A percentile compares a stretch with the other conserved stretches of the same genome.
Conservation (phyloP, 2,329 filamentous ascomycete genomes). For the Celoporthe dispersa region DNA sequence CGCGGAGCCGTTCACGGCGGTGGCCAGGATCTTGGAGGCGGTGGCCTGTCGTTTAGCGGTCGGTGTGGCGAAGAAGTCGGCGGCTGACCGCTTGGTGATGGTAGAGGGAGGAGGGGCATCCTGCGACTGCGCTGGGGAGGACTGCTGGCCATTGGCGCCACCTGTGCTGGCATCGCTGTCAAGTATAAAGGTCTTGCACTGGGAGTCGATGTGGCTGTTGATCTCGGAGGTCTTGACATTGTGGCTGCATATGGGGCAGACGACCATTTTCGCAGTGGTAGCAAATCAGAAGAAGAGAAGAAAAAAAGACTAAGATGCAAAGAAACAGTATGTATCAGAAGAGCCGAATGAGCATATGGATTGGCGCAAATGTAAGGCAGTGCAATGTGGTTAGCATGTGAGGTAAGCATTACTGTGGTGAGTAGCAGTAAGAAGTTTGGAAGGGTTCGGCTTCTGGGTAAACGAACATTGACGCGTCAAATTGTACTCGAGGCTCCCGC, state of each 20-base stretch:
- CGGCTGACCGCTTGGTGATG: conserved; percentile 58
- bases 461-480: not conserved
- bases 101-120: conserved; percentile 39
- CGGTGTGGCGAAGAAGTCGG: conserved; percentile 66
- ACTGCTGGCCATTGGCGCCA: conserved; percentile 35
- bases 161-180: conserved; percentile 47
- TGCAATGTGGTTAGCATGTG: not conserved
- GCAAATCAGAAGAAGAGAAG: not conserved
- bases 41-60: conserved; percentile 58
- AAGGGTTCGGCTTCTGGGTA: not conserved
- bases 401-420: not conserved
- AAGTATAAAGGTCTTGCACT: conserved; percentile 71
- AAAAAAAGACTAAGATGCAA: not conserved
- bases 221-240: conserved; percentile 74
- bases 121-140: conserved; percentile 7
- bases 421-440: not conserved
- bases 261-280: conserved; percentile 52
- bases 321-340: not conserved
- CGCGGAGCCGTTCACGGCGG: conserved; percentile 40
- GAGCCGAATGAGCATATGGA: not conserved
- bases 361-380: not conserved
- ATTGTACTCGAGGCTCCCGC: not conserved
- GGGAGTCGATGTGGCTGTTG: conserved; percentile 89
- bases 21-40: conserved; percentile 39
- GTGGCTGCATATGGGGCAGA: conserved; percentile 82